Evolutionary conservation across 345 rosid species (phyloP), one percentile per base, ranked within the genome.

Genomic region (Erucastrum elatum): DNA sequence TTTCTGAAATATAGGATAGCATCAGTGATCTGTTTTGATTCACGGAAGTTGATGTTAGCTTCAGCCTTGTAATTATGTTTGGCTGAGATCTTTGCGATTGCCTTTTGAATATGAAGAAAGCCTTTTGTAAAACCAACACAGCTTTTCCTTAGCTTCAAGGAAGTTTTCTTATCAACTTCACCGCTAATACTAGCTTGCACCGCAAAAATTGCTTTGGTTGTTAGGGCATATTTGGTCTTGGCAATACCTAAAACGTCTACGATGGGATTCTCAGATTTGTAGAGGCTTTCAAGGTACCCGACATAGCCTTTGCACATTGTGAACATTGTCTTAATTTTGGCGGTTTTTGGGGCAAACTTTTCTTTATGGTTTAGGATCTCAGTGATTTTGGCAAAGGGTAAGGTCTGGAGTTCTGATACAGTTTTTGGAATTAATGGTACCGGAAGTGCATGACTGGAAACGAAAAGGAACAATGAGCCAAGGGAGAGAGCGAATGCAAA

Each of bases 261-360:
- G 4, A 68, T 68, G 34, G 68, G 79, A 12, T 68, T 76, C 35
- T 68, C 79, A 68, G 41, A 44, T 33, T 76, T 68, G 68, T 59
- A 76, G 25, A 76, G 27, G 62, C 79, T 59, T 49, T 60, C 74
- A 5, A 76, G 79, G 62, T 76, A 76, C 10, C 60, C 51, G 5
- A 76, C 51, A 11, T 76, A 76, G 74, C 16, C 68, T 76, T 76
- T 68, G 74, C 62, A 76, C 26, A 68, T 4, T 76, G 79, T 29
- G 68, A 76, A 68, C 74, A 76, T 76, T 41, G 49, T 74, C 79
- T 76, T 68, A 25, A 68, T 59, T 39, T 68, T 46, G 1, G 66
- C 15, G 33, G 79, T 59, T 59, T 75, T 67, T 1, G 66, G 73
- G 61, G 73, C 59, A 8, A 17, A 41, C n/a, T 13, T 17, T 16